Conservation (phyloP, 2,329 filamentous ascomycete species). For the Ophiostoma australiae region DNA sequence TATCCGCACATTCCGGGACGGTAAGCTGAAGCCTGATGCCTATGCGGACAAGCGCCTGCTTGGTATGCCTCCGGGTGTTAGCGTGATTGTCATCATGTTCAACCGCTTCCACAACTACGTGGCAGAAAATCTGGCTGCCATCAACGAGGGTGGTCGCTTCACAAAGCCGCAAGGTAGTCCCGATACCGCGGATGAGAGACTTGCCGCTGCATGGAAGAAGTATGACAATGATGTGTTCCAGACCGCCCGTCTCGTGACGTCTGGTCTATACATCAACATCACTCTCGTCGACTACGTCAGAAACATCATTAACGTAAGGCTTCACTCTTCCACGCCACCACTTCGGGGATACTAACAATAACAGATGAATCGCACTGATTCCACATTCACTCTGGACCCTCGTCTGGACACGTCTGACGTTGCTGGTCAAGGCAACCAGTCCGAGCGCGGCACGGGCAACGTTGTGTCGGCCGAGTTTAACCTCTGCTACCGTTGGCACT, state of each 20-base stretch:
- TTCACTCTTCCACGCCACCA: conserved; percentile 14
- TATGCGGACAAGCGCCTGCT: conserved; percentile 67
- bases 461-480: conserved; percentile 87
- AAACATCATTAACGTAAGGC: conserved; percentile 59
- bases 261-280: conserved; percentile 73
- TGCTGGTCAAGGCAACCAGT: conserved; percentile 49
- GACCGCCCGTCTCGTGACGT: conserved; percentile 68
- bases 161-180: conserved; percentile 50
- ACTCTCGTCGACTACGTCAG: conserved; percentile 73
- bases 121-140: conserved; percentile 70
- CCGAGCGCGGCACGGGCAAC: conserved; percentile 71
- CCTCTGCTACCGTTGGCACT: conserved; percentile 83
- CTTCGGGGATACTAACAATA: conserved; percentile 21
- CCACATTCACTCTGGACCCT: conserved; percentile 77
- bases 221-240: conserved; percentile 76
- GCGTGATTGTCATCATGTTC: conserved; percentile 71
- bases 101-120: conserved; percentile 84
- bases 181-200: conserved; percentile 46
- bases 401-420: conserved; percentile 60
- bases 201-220: conserved; percentile 55
- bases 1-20: conserved; percentile 65
- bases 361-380: conserved; percentile 60
- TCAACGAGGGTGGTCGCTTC: conserved; percentile 81
- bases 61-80: conserved; percentile 66
- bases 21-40: conserved; percentile 65